A percentile compares a stretch with the other conserved stretches of the same genome.
Evolutionary conservation across 1,139 yeast species (phyloP).

Genomic region (Protomyces lactucae-debilis): DNA sequence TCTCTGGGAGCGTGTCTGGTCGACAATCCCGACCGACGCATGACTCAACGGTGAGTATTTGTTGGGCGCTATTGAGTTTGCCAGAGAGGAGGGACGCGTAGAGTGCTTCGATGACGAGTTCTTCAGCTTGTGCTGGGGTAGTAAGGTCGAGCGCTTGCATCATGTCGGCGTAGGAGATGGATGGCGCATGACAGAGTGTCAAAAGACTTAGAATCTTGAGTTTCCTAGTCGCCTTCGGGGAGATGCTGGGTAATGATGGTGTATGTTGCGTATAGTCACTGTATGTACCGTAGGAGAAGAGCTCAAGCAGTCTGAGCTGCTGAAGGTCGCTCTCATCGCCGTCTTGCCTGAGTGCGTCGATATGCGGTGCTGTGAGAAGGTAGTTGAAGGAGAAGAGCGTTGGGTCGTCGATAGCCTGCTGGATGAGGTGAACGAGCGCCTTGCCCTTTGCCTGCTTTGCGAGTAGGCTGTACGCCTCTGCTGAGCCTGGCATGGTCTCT

Average conservation of each 20-base stretch:
- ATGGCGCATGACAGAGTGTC: neutral
- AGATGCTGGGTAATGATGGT: neutral
- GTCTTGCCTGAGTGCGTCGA: neutral
- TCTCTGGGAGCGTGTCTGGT: neutral
- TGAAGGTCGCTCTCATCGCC: neutral
- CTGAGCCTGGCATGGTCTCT: slow-evolving; percentile 1
- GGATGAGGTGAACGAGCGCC: slow-evolving; percentile 8
- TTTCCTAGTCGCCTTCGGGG: neutral
- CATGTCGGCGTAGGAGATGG: neutral
- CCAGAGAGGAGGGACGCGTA: slow-evolving; percentile 14
- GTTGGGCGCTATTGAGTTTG: slow-evolving; percentile 6
- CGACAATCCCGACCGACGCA: slow-evolving; percentile 10
- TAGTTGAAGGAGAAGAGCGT: slow-evolving; percentile 1
- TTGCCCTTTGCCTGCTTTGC: slow-evolving; percentile 26
- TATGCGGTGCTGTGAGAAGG: neutral
- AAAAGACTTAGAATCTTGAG: slow-evolving; percentile 13
- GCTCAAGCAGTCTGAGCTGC: neutral
- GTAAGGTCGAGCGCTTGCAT: slow-evolving; percentile 1
- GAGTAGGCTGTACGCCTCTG: slow-evolving; percentile 5
- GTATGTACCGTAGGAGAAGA: slow-evolving; percentile 17
- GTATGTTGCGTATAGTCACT: neutral
- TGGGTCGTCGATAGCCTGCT: slow-evolving; percentile 6
- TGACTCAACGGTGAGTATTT: slow-evolving; percentile 2
- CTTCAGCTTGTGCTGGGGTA: neutral
- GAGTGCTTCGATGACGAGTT: slow-evolving; percentile 7